Evolutionary conservation across 75 land plant genomes (phyloP).

Genomic region (Ceratopteris richardii): DNA sequence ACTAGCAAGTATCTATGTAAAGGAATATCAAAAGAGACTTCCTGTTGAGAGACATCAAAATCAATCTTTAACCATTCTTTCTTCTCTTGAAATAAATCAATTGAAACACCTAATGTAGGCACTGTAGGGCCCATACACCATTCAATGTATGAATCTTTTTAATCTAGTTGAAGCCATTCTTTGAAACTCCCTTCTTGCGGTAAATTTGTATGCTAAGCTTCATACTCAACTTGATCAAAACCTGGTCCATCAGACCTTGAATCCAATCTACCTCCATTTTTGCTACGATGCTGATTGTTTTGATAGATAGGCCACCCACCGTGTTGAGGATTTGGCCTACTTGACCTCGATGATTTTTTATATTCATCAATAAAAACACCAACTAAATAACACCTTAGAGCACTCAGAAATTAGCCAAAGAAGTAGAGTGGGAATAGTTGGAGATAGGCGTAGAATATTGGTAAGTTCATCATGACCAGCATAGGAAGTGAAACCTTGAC

Average conservation of each 20-base stretch:
- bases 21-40: conserved; percentile 84
- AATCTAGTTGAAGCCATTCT: conserved; percentile 16
- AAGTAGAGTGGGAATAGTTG: conserved; percentile 31
- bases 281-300: conserved; percentile 1
- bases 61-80: conserved; percentile 55
- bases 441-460: neutral
- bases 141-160: neutral
- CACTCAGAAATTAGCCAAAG: conserved; percentile 57
- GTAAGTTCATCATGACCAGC: neutral
- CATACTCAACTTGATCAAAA: too few species aligned
- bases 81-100: neutral
- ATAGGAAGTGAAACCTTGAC: too few species aligned
- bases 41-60: conserved; percentile 84
- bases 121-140: neutral
- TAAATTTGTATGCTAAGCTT: too few species aligned
- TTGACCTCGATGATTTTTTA: conserved; percentile 3
- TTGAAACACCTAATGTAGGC: conserved; percentile 6
- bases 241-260: too few species aligned
- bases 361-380: conserved; percentile 42
- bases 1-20: conserved; percentile 74
- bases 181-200: conserved; percentile 11
- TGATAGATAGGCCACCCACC: neutral
- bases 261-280: conserved; percentile 12
- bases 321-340: too few species aligned
- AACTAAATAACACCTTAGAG: conserved; percentile 51